A percentile compares a stretch with the other conserved stretches of the same genome.
These are phyloP conservation scores for Prinsepia uniflora DNA, from an alignment of 306 rosid genomes.

Conservation along the genomic window DNA sequence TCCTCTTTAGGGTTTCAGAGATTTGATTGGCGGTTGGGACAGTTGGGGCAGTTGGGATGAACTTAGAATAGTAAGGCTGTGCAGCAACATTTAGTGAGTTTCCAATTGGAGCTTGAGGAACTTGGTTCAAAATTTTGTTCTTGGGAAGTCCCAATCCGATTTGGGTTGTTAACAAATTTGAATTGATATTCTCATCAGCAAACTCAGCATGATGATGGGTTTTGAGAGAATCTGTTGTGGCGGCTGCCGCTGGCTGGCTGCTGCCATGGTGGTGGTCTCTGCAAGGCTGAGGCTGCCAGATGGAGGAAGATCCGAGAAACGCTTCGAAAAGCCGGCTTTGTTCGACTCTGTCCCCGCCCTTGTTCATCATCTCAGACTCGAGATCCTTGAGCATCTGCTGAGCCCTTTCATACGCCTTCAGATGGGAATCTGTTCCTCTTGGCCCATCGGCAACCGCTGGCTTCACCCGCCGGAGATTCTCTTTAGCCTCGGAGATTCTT, in stretches of 20 bases:
- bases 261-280: conserved; percentile 62
- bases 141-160: conserved; percentile 19
- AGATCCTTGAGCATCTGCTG: conserved; percentile 97
- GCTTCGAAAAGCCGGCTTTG: conserved; percentile 87
- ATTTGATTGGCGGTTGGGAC: conserved; percentile 35
- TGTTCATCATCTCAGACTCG: conserved; percentile 77
- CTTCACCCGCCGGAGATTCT: conserved; percentile 64
- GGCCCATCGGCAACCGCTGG: conserved; percentile 90
- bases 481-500: conserved; percentile 81
- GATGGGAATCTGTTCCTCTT: conserved; percentile 97
- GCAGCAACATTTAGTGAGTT: conserved; percentile 76
- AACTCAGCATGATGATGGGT: conserved; percentile 38
- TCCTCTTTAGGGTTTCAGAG: conserved; percentile 71
- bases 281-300: conserved; percentile 99
- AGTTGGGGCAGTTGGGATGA: conserved; percentile 20
- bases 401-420: conserved; percentile 98
- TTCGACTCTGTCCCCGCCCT: conserved; percentile 72
- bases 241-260: conserved; percentile 19
- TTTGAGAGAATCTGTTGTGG: conserved; percentile 20
- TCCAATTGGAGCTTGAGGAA: conserved; percentile 20
- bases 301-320: conserved; percentile 88
- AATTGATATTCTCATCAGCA: conserved; percentile 67
- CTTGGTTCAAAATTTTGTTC: conserved; percentile 29
- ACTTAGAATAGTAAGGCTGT: conserved; percentile 66
- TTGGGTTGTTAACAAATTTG: conserved; percentile 26